Evolutionary conservation across 148 eudicot species (phyloP), one percentile per base, ranked within the genome.

Genomic region (Nepenthes mirabilis): DNA sequence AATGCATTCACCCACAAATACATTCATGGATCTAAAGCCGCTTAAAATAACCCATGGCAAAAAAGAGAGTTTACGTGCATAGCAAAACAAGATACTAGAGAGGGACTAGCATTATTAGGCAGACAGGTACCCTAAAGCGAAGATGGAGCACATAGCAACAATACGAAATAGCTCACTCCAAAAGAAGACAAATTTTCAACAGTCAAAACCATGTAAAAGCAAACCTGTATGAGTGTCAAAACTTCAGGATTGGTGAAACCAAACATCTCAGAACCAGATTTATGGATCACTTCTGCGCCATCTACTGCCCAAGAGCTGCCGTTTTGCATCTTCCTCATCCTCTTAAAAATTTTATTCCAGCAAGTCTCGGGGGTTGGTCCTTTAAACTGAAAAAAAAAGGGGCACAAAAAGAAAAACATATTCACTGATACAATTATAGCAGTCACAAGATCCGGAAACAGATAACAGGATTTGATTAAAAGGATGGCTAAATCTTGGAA

Each of bases 211-310:
- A 1, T 58, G 34, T n/a, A 37, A 53, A 36, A 36, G 61, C 50
- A 52, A 59, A 80, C 88, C 84, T 77, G 70, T 57, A 83, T 80
- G 65, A 72, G 75, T 75, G 65, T 77, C 37, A 68, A 62, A 49
- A 83, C 75, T 73, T 77, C 76, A 54, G 82, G 78, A 65, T 80
- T 66, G 47, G 77, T 67, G 59, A 83, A 83, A 36, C 88, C 88
- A 75, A 79, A 83, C 88, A 83, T 83, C 36, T 65, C 69, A 43
- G 82, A 68, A 62, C 88, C 88, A 60, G 84, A 77, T 23, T 57
- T 50, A 70, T 72, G 61, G 45, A 34, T 52, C 66, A 61, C 66
- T 52, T 74, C 65, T 11, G 62, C 45, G 34, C 59, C 77, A 56
- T 58, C 75, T 61, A 55, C 70, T 33, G 64, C 70, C 23, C 64